These are phyloP conservation scores for Termitomyces sp. DNA, from an alignment of 768 basidiomycete genomes.

Conservation along the genomic window DNA sequence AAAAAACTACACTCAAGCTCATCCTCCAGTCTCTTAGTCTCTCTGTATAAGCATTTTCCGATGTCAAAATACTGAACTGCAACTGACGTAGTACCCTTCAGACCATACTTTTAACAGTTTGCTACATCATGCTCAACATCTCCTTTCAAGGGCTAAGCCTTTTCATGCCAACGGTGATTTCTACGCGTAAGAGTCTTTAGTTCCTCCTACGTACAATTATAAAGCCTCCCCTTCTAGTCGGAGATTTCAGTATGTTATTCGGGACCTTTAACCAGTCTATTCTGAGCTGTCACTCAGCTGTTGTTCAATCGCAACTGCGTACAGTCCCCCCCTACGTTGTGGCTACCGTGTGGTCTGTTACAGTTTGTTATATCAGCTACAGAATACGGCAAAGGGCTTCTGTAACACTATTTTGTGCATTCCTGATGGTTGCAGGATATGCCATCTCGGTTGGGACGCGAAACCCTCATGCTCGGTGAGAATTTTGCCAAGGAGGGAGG, in stretches of 20 bases:
- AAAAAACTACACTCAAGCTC: conserved; percentile 22
- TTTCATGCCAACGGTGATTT: conserved; percentile 35
- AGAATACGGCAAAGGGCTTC: conserved; percentile 29
- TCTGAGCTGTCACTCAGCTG: conserved; percentile 22
- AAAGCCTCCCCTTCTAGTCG: conserved; percentile 4
- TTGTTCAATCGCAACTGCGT: conserved; percentile 39
- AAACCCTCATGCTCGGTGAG: conserved; percentile 30
- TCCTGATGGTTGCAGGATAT: conserved; percentile 37
- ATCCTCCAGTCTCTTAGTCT: conserved; percentile 25
- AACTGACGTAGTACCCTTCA: neutral
- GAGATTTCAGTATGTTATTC: conserved; percentile 19
- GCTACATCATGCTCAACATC: conserved; percentile 22
- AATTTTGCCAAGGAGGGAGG: neutral
- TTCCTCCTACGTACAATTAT: neutral
- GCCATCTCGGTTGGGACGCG: conserved; percentile 35
- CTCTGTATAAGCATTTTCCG: conserved; percentile 17
- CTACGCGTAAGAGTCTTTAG: conserved; percentile 28
- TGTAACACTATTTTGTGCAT: conserved; percentile 27
- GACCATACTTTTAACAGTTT: conserved; percentile 16
- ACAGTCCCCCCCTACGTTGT: conserved; percentile 45
- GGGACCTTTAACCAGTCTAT: neutral
- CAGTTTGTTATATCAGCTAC: conserved; percentile 28
- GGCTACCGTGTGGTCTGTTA: conserved; percentile 33
- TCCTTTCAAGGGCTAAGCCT: conserved; percentile 25
- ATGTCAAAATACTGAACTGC: neutral